Conservation (phyloP, 441 rosid genomes). For the Hura crepitans region DNA sequence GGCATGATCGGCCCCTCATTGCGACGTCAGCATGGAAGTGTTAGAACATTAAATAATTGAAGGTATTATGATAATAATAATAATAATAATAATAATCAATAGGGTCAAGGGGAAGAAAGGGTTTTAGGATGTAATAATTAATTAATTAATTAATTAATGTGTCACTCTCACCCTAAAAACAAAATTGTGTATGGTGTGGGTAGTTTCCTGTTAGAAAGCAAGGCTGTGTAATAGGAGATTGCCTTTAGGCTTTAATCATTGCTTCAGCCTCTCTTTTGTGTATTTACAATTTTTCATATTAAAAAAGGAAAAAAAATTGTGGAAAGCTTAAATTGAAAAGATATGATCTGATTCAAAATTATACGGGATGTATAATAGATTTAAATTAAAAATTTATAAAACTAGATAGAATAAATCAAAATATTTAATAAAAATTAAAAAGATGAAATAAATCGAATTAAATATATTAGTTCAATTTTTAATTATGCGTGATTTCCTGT, state of each 20-base stretch:
- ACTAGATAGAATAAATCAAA: too few species aligned
- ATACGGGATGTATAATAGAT: too few species aligned
- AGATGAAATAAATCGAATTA: too few species aligned
- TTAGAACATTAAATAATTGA: slow-evolving; percentile 16
- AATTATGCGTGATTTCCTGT: too few species aligned
- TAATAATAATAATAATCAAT: not conserved
- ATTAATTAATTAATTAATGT: slow-evolving; percentile 14
- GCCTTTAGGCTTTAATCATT: not conserved
- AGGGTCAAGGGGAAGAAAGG: not conserved
- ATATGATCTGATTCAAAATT: too few species aligned
- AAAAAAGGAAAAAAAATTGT: not conserved
- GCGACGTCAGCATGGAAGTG: slow-evolving; percentile 92
- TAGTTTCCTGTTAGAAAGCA: not conserved
- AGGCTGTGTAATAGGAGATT: not conserved
- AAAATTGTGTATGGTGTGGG: not conserved
- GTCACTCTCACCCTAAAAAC: slow-evolving; percentile 6
- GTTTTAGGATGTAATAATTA: slow-evolving; percentile 21
- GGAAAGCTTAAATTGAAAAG: not conserved
- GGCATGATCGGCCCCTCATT: slow-evolving; percentile 71
- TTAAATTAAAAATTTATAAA: too few species aligned
- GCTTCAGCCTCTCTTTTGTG: not conserved
- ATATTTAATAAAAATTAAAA: too few species aligned
- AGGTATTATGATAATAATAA: too few species aligned
- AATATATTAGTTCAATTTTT: too few species aligned
- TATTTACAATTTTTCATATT: not conserved